A percentile compares a stretch with the other conserved stretches of the same genome.
Evolutionary conservation across 2,329 filamentous ascomycete species (phyloP).

Genomic region (Geoglossum cookeanum): DNA sequence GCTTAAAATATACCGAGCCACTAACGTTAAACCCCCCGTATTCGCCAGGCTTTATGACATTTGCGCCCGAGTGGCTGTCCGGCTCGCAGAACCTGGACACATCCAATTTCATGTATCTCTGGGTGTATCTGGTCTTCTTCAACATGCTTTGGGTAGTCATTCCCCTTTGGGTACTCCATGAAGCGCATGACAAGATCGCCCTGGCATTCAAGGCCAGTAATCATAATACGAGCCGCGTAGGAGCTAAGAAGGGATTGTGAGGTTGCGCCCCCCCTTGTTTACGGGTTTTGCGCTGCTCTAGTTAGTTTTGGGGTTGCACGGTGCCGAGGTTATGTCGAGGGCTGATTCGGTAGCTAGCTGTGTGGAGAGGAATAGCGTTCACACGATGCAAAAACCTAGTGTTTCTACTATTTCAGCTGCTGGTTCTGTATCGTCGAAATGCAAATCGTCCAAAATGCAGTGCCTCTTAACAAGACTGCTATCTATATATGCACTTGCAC

Average conservation of each 20-base stretch:
- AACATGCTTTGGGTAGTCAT: constrained; percentile 44
- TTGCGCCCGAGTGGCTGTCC: constrained; percentile 44
- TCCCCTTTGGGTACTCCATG: constrained; percentile 36
- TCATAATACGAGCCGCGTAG: background rate
- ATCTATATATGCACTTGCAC: no score
- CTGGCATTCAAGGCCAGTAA: constrained; percentile 11
- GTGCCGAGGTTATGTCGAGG: no score
- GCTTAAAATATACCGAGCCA: background rate
- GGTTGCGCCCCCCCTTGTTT: background rate
- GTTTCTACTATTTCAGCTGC: no score
- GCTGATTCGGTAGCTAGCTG: no score
- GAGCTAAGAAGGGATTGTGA: constrained; percentile 7
- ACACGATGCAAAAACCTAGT: no score
- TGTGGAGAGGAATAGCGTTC: no score
- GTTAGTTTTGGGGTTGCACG: no score
- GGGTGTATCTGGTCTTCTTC: constrained; percentile 45
- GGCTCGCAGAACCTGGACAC: constrained; percentile 37
- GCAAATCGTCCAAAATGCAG: no score
- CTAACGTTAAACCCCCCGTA: background rate
- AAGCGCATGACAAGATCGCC: constrained; percentile 28
- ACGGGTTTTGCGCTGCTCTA: no score
- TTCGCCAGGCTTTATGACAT: constrained; percentile 35
- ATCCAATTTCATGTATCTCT: constrained; percentile 40
- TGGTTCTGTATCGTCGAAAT: no score
- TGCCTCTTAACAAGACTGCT: no score